phyloP scores from a whole-genome alignment of 371 early-diverging fungal species.

The Rhizopus delemar region DNA sequence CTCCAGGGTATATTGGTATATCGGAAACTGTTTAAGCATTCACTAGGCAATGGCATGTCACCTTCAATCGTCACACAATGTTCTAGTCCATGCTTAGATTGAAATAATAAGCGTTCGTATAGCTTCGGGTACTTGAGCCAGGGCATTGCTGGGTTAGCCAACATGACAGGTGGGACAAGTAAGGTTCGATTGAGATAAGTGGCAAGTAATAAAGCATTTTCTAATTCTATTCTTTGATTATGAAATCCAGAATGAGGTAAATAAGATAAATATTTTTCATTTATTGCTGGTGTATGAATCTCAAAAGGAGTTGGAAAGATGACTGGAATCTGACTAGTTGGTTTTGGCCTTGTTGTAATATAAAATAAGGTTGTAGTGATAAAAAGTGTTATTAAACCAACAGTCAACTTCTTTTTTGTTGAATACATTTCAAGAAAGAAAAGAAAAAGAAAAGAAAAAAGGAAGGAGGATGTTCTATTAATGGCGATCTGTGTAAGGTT shows the following conservation, averaged over 20 bases:
- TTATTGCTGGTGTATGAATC: conserved; percentile 1
- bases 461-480: neutral
- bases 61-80: conserved; percentile 48
- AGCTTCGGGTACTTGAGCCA: conserved; percentile 56
- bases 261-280: conserved; percentile 56
- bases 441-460: neutral
- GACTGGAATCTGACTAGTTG: conserved; percentile 13
- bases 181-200: conserved; percentile 59
- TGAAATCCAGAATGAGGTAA: conserved; percentile 69
- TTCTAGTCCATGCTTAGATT: conserved; percentile 58
- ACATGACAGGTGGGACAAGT: conserved; percentile 57
- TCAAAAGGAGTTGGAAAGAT: conserved; percentile 23
- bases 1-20: conserved; percentile 64
- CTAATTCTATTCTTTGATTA: conserved; percentile 62
- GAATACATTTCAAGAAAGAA: neutral
- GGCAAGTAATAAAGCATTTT: conserved; percentile 61
- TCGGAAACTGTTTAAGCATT: conserved; percentile 58
- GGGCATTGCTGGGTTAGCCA: conserved; percentile 59
- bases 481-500: neutral
- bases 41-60: conserved; percentile 42
- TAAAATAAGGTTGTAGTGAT: neutral
- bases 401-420: neutral
- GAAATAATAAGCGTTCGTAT: conserved; percentile 55
- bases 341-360: neutral
- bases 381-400: neutral